Conservation (phyloP, 225 moss, liverwort and hornwort species). For the Polytrichum formosum region DNA sequence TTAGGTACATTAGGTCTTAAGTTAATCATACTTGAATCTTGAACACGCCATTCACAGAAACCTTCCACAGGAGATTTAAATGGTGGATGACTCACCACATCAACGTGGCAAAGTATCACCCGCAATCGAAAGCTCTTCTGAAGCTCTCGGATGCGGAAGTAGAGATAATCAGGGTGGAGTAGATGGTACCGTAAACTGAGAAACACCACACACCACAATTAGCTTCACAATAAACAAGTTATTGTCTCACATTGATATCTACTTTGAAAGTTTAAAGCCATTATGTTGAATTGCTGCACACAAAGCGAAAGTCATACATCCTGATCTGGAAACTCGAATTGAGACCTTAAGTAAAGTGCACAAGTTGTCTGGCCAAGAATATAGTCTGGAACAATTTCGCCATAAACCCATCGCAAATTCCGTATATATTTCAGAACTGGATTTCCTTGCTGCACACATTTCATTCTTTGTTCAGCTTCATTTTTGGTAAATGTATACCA, state of each 20-base stretch:
- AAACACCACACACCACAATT: conserved; percentile 4
- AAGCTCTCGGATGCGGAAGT: conserved; percentile 92
- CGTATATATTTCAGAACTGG: conserved; percentile 87
- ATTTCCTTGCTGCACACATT: conserved; percentile 80
- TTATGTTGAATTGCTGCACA: background rate
- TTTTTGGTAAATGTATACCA: conserved; percentile 8
- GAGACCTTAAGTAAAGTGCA: conserved; percentile 92
- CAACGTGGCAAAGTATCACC: conserved; percentile 89
- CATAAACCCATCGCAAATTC: conserved; percentile 86
- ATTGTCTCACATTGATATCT: background rate
- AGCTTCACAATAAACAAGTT: background rate
- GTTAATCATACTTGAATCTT: too few relatives aligned
- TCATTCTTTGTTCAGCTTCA: conserved; percentile 6
- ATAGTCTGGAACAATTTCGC: conserved; percentile 93
- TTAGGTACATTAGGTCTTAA: too few relatives aligned
- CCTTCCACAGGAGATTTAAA: too few relatives aligned
- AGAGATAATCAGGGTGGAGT: conserved; percentile 97
- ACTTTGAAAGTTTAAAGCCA: too few relatives aligned
- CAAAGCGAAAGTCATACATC: background rate
- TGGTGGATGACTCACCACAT: conserved; percentile 70
- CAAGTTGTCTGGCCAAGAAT: conserved; percentile 85
- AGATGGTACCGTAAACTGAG: conserved; percentile 92
- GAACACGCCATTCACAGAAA: too few relatives aligned
- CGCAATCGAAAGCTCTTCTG: conserved; percentile 92
- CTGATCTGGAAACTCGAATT: background rate